These are phyloP conservation scores for Cercis canadensis DNA, from an alignment of 306 rosid species.

Conservation along the genomic window DNA sequence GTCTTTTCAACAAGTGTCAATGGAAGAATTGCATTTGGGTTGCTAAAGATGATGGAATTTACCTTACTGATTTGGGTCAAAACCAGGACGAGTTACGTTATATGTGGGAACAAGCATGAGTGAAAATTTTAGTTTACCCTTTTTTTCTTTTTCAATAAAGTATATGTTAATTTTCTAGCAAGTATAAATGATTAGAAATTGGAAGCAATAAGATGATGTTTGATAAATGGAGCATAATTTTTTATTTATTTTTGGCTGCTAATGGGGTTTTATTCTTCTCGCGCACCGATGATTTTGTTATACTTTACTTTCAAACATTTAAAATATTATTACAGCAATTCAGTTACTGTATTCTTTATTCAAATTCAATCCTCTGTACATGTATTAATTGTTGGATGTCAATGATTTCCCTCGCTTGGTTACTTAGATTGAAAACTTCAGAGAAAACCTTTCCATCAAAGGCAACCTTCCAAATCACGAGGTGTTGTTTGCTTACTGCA, in stretches of 20 bases:
- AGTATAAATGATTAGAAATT: too few species aligned
- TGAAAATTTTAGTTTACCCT: neutral
- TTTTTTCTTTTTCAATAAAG: too few species aligned
- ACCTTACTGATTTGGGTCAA: slow-evolving; percentile 27
- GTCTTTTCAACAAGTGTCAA: slow-evolving; percentile 41
- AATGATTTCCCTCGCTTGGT: slow-evolving; percentile 36
- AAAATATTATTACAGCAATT: too few species aligned
- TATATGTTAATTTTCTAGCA: too few species aligned
- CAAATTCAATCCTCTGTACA: too few species aligned
- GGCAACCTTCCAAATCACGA: slow-evolving; percentile 34
- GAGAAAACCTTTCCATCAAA: slow-evolving; percentile 38
- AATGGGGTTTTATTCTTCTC: too few species aligned
- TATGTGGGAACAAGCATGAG: slow-evolving; percentile 29
- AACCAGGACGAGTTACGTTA: slow-evolving; percentile 16
- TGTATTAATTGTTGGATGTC: slow-evolving; percentile 26
- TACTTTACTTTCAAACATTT: too few species aligned
- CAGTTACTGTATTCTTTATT: too few species aligned
- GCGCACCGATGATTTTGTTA: too few species aligned
- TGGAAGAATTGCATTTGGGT: slow-evolving; percentile 61
- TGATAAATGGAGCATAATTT: too few species aligned
- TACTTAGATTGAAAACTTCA: slow-evolving; percentile 46
- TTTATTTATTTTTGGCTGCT: too few species aligned
- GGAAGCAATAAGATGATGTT: too few species aligned
- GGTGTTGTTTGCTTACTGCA: slow-evolving; percentile 17
- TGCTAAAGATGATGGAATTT: slow-evolving; percentile 50